Evolutionary conservation across 768 basidiomycete species (phyloP).

Genomic region (Gyrodon lividus): DNA sequence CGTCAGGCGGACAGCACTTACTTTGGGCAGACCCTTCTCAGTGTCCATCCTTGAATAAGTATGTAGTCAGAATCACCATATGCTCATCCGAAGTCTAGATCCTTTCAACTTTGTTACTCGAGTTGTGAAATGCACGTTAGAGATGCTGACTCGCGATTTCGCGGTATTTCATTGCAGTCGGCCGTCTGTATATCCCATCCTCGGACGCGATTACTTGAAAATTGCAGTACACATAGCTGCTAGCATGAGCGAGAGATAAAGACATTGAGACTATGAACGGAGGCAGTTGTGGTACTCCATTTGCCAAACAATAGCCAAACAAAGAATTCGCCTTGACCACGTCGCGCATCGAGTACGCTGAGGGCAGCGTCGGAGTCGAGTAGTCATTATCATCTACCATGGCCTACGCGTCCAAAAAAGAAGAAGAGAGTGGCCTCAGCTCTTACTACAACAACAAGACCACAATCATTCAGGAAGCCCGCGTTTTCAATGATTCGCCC

Average conservation of each 20-base stretch:
- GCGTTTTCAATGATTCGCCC: constrained; percentile 98
- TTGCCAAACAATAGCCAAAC: constrained; percentile 27
- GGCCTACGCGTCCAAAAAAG: constrained; percentile 90
- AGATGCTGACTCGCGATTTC: too few relatives aligned
- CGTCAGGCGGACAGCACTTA: too few relatives aligned
- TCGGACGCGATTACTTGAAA: not conserved
- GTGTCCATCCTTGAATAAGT: too few relatives aligned
- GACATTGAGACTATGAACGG: not conserved
- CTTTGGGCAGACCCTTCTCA: too few relatives aligned
- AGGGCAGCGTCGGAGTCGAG: constrained; percentile 13
- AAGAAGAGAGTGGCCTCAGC: constrained; percentile 92
- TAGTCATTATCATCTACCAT: constrained; percentile 48
- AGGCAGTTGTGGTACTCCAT: not conserved
- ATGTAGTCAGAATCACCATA: too few relatives aligned
- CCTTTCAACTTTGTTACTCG: too few relatives aligned
- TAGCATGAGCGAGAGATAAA: too few relatives aligned
- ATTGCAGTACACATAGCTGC: not conserved
- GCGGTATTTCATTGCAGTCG: too few relatives aligned
- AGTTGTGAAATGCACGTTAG: too few relatives aligned
- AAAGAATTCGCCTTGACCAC: constrained; percentile 20
- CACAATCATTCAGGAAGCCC: constrained; percentile 96
- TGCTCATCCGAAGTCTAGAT: too few relatives aligned
- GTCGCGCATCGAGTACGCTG: constrained; percentile 13
- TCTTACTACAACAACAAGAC: constrained; percentile 96
- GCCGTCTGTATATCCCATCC: too few relatives aligned